Conservation (phyloP, 805 yeast genomes). For the Candida glaebosa region DNA sequence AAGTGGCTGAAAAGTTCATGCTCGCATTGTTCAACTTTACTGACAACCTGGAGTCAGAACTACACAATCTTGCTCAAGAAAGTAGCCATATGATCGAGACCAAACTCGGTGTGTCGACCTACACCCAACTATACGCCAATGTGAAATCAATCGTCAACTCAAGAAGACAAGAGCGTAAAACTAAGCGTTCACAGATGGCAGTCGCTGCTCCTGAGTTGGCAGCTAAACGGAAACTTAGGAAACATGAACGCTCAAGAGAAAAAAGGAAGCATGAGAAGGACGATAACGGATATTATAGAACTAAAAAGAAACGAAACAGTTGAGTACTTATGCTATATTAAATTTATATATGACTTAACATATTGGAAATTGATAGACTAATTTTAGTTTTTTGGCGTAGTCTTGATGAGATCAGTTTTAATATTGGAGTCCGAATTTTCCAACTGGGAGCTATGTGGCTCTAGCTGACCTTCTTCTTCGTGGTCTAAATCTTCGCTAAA, state of each 20-base stretch:
- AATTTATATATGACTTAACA: neutral
- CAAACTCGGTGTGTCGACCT: conserved; percentile 70
- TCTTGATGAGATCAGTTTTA: neutral
- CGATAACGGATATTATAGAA: conserved; percentile 69
- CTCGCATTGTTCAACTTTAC: conserved; percentile 50
- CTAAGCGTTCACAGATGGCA: conserved; percentile 71
- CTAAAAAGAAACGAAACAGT: conserved; percentile 47
- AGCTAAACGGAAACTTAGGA: conserved; percentile 73
- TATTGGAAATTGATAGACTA: no score
- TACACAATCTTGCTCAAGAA: conserved; percentile 54
- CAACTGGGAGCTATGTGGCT: neutral
- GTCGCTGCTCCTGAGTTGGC: conserved; percentile 76
- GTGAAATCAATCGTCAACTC: conserved; percentile 59
- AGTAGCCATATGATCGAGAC: conserved; percentile 64
- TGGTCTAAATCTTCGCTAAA: conserved; percentile 7
- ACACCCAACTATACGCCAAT: conserved; percentile 54
- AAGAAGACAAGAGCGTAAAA: conserved; percentile 72
- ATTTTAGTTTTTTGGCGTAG: no score
- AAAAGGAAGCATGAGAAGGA: conserved; percentile 74
- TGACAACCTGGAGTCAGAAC: conserved; percentile 49
- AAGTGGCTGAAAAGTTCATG: conserved; percentile 47
- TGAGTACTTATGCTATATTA: conserved; percentile 3
- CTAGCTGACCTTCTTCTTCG: conserved; percentile 5
- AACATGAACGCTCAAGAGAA: conserved; percentile 72
- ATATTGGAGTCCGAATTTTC: neutral